Conservation (phyloP, 2,329 filamentous ascomycete genomes). For the Alternaria tenuissima region DNA sequence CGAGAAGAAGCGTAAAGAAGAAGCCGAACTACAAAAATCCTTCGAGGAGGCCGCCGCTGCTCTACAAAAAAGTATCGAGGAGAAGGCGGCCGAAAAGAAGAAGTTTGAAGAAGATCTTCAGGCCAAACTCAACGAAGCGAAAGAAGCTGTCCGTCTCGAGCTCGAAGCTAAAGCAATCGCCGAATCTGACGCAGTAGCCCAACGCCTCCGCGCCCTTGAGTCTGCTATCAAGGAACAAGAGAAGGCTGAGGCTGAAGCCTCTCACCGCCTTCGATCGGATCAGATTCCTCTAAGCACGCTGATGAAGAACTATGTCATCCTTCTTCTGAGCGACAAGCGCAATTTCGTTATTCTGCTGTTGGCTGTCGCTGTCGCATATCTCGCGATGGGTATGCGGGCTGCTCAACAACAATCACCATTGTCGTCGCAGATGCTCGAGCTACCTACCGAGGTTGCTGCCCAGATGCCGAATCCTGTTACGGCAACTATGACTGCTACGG, state of each 20-base stretch:
- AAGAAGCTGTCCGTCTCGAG: conserved; percentile 44
- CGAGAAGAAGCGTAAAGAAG: conserved; percentile 35
- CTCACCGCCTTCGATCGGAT: conserved; percentile 20
- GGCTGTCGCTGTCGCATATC: conserved; percentile 53
- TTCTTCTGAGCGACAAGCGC: conserved; percentile 61
- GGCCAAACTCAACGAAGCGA: conserved; percentile 43
- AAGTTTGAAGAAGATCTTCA: conserved; percentile 38
- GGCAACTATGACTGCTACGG: conserved; percentile 36
- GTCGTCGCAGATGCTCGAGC: conserved; percentile 5
- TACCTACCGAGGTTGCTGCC: background rate
- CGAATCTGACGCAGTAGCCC: conserved; percentile 39
- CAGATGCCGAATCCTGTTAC: conserved; percentile 26
- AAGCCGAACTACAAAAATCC: conserved; percentile 36
- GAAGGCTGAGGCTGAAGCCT: conserved; percentile 15
- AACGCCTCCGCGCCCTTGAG: conserved; percentile 42
- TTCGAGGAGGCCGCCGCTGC: conserved; percentile 39
- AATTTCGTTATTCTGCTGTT: conserved; percentile 62
- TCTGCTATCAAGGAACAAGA: conserved; percentile 35
- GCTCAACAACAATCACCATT: conserved; percentile 15
- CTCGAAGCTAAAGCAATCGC: conserved; percentile 40
- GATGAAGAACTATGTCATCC: conserved; percentile 62
- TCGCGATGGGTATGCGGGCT: conserved; percentile 42
- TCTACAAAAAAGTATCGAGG: conserved; percentile 36
- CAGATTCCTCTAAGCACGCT: conserved; percentile 63
- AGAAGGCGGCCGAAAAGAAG: conserved; percentile 39